phyloP scores from a whole-genome alignment of 192 early-diverging fungal species.

The Backusella circina region DNA sequence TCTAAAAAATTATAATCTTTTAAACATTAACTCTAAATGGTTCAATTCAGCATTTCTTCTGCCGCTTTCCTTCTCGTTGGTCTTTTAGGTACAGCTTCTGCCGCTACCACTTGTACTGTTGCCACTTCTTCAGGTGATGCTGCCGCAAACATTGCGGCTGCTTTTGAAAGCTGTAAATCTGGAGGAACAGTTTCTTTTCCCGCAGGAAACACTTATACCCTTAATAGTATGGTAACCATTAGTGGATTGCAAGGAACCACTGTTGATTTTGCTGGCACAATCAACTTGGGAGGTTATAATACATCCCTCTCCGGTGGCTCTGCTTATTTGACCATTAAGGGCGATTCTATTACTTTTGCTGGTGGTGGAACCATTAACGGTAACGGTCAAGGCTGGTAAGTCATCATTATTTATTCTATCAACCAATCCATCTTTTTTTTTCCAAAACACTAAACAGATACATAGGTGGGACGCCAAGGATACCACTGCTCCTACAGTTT shows the following conservation, averaged over 20 bases:
- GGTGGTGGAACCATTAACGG: slow-evolving; percentile 19
- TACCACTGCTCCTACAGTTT: slow-evolving; percentile 13
- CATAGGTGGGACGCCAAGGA: slow-evolving; percentile 10
- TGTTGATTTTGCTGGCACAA: slow-evolving; percentile 12
- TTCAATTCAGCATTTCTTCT: not conserved
- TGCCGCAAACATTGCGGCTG: not conserved
- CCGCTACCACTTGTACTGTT: slow-evolving; percentile 10
- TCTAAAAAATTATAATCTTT: not conserved
- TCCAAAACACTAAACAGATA: not conserved
- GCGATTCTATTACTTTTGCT: slow-evolving; percentile 8
- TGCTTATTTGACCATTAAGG: slow-evolving; percentile 12
- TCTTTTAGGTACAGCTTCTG: slow-evolving; percentile 5
- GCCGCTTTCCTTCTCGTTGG: not conserved
- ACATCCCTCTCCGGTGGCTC: not conserved
- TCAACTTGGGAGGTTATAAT: slow-evolving; percentile 7
- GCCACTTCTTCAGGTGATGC: slow-evolving; percentile 5
- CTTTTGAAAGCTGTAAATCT: slow-evolving; percentile 10
- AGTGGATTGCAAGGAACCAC: not conserved
- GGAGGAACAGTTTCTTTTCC: slow-evolving; percentile 19
- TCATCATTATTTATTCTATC: not conserved
- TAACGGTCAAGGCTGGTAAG: slow-evolving; percentile 22
- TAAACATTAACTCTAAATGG: not conserved
- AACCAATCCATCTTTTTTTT: not conserved
- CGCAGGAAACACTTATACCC: not conserved
- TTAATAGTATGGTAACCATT: not conserved